A percentile compares a stretch with the other conserved stretches of the same genome.
phyloP scores from a whole-genome alignment of 345 rosid genomes.

The Jatropha curcas region DNA sequence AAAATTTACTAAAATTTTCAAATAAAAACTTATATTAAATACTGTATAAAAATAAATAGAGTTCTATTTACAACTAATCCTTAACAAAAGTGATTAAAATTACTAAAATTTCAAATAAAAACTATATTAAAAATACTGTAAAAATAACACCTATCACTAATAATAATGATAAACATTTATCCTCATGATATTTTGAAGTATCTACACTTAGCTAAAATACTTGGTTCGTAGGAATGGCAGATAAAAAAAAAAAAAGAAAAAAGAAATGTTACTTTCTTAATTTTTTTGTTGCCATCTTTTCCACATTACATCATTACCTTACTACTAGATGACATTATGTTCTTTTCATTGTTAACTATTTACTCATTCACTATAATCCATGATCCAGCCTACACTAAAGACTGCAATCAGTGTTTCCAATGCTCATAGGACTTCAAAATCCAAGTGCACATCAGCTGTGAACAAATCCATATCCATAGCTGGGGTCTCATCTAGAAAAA shows the following conservation, averaged over 20 bases:
- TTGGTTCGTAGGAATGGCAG: not conserved
- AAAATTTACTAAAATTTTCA: no score
- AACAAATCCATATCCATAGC: constrained; percentile 33
- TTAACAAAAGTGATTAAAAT: no score
- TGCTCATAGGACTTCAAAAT: constrained; percentile 37
- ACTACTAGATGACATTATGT: not conserved
- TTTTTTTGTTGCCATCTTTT: not conserved
- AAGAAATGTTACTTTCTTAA: not conserved
- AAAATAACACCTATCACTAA: no score
- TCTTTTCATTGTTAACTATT: constrained; percentile 3
- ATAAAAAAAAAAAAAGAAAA: no score
- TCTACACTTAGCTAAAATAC: not conserved
- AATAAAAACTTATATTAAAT: no score
- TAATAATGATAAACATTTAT: no score
- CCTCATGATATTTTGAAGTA: no score
- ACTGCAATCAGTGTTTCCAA: constrained; percentile 30
- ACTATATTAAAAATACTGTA: no score
- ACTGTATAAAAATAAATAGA: no score
- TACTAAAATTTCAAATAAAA: no score
- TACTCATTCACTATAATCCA: constrained; percentile 11
- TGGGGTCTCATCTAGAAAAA: constrained; percentile 39
- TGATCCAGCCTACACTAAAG: constrained; percentile 41
- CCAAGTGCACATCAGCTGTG: constrained; percentile 28
- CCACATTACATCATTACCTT: not conserved
- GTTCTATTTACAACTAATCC: no score